A percentile compares a stretch with the other conserved stretches of the same genome.
These are phyloP conservation scores for Stevia rebaudiana DNA, from an alignment of 140 eudicot genomes.

Conservation along the genomic window DNA sequence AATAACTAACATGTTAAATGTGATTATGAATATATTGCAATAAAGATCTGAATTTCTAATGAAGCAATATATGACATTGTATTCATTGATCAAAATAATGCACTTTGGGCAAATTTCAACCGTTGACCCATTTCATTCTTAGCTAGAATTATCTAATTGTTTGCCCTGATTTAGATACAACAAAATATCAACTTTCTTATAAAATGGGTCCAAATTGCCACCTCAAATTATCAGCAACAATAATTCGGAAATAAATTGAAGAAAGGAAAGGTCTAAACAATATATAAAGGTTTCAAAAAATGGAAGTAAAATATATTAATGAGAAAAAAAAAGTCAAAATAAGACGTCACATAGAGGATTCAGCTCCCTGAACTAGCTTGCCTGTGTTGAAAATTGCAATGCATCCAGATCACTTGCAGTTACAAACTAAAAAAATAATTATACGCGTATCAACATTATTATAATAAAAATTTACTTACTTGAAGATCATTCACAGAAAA, in stretches of 20 bases:
- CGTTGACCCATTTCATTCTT: neutral
- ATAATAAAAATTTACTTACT: slow-evolving; percentile 39
- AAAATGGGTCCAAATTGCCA: neutral
- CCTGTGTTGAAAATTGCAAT: neutral
- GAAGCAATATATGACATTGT: neutral
- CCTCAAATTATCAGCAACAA: neutral
- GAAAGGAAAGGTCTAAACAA: neutral
- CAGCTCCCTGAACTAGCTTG: neutral
- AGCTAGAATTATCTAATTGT: neutral
- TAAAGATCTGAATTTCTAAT: neutral
- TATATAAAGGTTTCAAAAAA: neutral
- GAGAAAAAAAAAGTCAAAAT: neutral
- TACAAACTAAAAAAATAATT: neutral
- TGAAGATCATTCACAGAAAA: slow-evolving; percentile 77
- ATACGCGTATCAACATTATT: neutral
- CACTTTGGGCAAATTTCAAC: neutral
- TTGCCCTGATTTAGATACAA: neutral
- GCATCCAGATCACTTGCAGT: neutral
- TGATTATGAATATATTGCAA: neutral
- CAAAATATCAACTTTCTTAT: neutral
- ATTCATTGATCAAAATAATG: neutral
- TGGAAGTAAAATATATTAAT: neutral
- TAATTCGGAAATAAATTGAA: neutral
- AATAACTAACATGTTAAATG: neutral
- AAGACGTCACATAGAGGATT: neutral